These are phyloP conservation scores for Artomyces pyxidatus DNA, from an alignment of 768 basidiomycete genomes.

Conservation along the genomic window DNA sequence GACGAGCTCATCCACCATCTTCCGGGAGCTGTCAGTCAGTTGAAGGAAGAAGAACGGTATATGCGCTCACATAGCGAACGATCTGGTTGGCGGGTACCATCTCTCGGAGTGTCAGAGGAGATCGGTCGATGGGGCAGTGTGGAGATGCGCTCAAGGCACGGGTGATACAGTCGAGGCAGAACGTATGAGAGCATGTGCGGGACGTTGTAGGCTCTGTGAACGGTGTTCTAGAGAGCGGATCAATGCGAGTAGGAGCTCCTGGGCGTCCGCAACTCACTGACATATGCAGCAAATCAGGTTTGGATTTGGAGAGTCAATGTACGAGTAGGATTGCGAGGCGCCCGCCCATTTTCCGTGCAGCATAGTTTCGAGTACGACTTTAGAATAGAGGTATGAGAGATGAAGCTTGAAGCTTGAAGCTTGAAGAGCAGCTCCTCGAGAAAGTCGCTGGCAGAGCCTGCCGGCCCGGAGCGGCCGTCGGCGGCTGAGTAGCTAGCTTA, in stretches of 20 bases:
- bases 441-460: too few relatives aligned
- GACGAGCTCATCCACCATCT: constrained; percentile 79
- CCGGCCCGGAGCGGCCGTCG: too few relatives aligned
- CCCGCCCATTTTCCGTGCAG: too few relatives aligned
- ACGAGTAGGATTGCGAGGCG: constrained; percentile 10
- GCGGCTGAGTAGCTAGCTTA: too few relatives aligned
- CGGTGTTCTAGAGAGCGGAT: constrained; percentile 38
- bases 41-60: neutral
- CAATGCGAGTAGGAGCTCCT: neutral
- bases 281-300: constrained; percentile 16
- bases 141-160: constrained; percentile 57
- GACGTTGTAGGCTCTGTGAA: constrained; percentile 74
- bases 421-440: too few relatives aligned
- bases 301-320: constrained; percentile 9
- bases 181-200: constrained; percentile 73
- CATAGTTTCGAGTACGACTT: too few relatives aligned
- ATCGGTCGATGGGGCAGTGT: constrained; percentile 83
- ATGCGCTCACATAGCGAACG: constrained; percentile 55
- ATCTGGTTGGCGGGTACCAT: constrained; percentile 65
- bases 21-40: neutral
- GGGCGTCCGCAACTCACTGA: neutral
- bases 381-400: too few relatives aligned
- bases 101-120: constrained; percentile 48
- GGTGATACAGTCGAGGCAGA: constrained; percentile 77
- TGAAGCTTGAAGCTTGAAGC: too few relatives aligned